Evolutionary conservation across 78 protist genomes (phyloP), one percentile per base, ranked within the genome.

Genomic region (Trichosphaerium sp.): DNA sequence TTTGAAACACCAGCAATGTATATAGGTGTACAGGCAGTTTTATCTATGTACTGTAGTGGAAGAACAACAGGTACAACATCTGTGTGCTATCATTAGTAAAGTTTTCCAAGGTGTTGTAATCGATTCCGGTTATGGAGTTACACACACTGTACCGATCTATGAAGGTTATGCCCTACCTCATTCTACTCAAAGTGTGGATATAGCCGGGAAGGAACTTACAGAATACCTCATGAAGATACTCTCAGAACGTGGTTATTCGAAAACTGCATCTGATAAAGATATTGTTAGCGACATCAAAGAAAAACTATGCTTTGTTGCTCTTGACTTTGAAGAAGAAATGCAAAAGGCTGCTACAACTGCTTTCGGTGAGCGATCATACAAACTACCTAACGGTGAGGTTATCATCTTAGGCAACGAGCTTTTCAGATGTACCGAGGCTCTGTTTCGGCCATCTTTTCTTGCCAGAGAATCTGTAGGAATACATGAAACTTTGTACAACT

Each of bases 111-210:
- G n/a, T n/a, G n/a, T 86, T 51, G 99, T 96, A 26, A 34, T 96
- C 48, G 97, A 95, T 70, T 86, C 94, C 52, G 99, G 99, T 21
- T 97, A 90, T 26, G 99, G 99, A 52, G 94, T 80, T 29, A 62
- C 97, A 25, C 93, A 92, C 72, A 65, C 91, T 15, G 94, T 90
- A n/a, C 99, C 99, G 41, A 71, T 97, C 73, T 88, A 80, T 74
- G 98, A 97, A 66, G 97, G 97, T 1, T 85, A 78, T 55, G 78
- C 84, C 8, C 90, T 92, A 1, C 82, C 89, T 26, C 93, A 93
- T 69, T 82, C 92, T 60, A 70, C 92, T 48, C 75, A 59, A 31
- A 80, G 94, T 28, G 68, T 89, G 15, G 93, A 93, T 41, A 44
- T 93, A 4, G 99, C 94, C 41, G 99, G 97, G 23, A 75, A 87